Evolutionary conservation across 2,329 filamentous ascomycete genomes (phyloP), one percentile per base, ranked within the genome.

Genomic region (Colletotrichum caudatum): DNA sequence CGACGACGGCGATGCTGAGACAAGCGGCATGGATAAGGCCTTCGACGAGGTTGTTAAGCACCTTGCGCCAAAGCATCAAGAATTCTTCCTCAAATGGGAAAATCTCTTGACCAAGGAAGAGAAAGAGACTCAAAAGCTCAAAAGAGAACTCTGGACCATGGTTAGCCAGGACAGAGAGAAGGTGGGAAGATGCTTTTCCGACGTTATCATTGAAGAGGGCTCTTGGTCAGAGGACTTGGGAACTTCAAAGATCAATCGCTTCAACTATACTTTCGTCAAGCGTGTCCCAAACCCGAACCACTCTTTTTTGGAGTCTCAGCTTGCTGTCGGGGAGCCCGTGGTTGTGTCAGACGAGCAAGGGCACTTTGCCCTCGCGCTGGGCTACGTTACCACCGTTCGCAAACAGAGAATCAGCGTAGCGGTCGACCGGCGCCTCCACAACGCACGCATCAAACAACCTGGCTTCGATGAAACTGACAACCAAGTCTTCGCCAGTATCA

Each of bases 81-180:
- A 91, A 0, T 99, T 98, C 80, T 98, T 99, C 81, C 87, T 93
- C 74, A 97, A 96, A 78, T 99, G 96, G 96, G 96, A 99, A 80
- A 88, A 92, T 62, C 86, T 99, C 18, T 85, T 99, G 48, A 98
- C 95, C 0, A 96, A 96, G 79, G 96, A 99, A 83, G 96, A 99
- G 80, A 94, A 92, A 76, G 94, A 97, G 77, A 90, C 93, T 78
- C 92, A 96, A 78, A 97, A 93, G 77, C 92, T 94, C 74, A 91
- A 94, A 73, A 88, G 94, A 74, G 96, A 99, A 79, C 84, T 99
- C 2, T 99, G 96, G 96, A 98, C 95, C 0, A 97, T 99, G 93
- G 84, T 95, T 29, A 98, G 96, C 79, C 86, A 85, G 0, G 94
- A 98, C 79, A 91, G 96, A 58, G 94, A 99, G 80, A 93, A 92